phyloP scores from a whole-genome alignment of 2,329 filamentous ascomycete genomes.

The Basipetospora chlamydospora region DNA sequence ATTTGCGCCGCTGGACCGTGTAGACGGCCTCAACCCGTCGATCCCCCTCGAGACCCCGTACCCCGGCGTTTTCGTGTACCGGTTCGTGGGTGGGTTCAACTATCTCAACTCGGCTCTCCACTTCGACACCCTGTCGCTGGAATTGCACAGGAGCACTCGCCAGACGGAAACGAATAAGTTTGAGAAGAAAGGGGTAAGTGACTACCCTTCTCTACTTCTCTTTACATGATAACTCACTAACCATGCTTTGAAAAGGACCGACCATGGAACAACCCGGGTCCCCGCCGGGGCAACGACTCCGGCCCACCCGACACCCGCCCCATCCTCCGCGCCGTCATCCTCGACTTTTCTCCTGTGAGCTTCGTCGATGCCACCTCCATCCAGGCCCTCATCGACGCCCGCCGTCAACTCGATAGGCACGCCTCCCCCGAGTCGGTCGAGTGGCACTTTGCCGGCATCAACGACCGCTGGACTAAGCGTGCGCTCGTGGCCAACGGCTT shows the following conservation, averaged over 20 bases:
- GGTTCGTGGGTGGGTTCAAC: slow-evolving; percentile 88
- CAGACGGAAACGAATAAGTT: slow-evolving; percentile 41
- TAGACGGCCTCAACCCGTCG: slow-evolving; percentile 81
- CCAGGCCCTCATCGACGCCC: slow-evolving; percentile 84
- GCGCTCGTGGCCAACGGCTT: slow-evolving; percentile 79
- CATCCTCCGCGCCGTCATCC: slow-evolving; percentile 72
- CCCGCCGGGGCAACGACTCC: slow-evolving; percentile 29
- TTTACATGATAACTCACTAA: slow-evolving; percentile 51
- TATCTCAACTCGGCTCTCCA: slow-evolving; percentile 89
- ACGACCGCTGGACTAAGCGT: slow-evolving; percentile 88
- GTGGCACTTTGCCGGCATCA: slow-evolving; percentile 89
- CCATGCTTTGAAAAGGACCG: slow-evolving; percentile 57
- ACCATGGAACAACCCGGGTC: slow-evolving; percentile 90
- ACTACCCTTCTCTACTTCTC: background rate
- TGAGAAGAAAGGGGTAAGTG: slow-evolving; percentile 31
- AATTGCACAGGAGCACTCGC: slow-evolving; percentile 57
- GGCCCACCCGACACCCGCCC: slow-evolving; percentile 33
- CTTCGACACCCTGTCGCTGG: slow-evolving; percentile 59
- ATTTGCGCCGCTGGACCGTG: slow-evolving; percentile 74
- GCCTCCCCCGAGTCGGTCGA: slow-evolving; percentile 68
- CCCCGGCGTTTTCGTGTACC: slow-evolving; percentile 89
- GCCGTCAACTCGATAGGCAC: slow-evolving; percentile 84
- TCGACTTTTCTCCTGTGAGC: slow-evolving; percentile 89
- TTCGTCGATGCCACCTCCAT: slow-evolving; percentile 87
- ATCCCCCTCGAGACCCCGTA: slow-evolving; percentile 69